Conservation (phyloP, 345 rosid genomes). For the Eucalyptus brandiana region DNA sequence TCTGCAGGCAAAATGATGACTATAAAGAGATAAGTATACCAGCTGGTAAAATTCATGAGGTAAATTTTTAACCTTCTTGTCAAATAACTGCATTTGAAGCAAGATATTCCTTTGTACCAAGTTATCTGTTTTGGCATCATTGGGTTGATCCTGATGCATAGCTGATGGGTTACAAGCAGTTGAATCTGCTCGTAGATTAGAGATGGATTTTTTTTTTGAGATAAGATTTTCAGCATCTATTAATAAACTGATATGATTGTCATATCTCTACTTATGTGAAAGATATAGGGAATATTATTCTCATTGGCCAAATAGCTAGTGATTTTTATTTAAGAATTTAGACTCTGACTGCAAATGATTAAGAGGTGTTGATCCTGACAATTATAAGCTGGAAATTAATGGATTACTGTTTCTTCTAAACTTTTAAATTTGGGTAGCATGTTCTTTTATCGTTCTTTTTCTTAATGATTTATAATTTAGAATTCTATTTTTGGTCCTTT, state of each 20-base stretch:
- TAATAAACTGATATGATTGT: neutral
- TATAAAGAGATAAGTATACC: constrained; percentile 70
- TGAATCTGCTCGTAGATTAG: neutral
- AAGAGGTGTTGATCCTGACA: neutral
- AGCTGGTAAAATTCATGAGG: constrained; percentile 84
- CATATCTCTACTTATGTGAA: neutral
- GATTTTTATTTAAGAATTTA: neutral
- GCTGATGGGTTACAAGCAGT: neutral
- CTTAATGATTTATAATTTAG: neutral
- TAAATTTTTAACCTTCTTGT: constrained; percentile 2
- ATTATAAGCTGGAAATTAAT: neutral
- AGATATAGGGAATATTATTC: neutral
- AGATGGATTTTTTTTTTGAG: neutral
- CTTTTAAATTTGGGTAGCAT: neutral
- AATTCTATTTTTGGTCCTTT: neutral
- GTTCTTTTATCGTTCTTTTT: neutral
- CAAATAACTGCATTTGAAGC: neutral
- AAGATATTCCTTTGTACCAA: neutral
- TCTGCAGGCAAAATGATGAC: constrained; percentile 66
- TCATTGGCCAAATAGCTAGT: neutral
- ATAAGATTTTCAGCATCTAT: neutral
- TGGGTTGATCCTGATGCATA: neutral
- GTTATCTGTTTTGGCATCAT: neutral
- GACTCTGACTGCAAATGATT: neutral
- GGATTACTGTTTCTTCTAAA: neutral